Evolutionary conservation across 2,329 filamentous ascomycete genomes (phyloP), one percentile per base, ranked within the genome.

Genomic region (Pseudocercospora pini-densiflorae): DNA sequence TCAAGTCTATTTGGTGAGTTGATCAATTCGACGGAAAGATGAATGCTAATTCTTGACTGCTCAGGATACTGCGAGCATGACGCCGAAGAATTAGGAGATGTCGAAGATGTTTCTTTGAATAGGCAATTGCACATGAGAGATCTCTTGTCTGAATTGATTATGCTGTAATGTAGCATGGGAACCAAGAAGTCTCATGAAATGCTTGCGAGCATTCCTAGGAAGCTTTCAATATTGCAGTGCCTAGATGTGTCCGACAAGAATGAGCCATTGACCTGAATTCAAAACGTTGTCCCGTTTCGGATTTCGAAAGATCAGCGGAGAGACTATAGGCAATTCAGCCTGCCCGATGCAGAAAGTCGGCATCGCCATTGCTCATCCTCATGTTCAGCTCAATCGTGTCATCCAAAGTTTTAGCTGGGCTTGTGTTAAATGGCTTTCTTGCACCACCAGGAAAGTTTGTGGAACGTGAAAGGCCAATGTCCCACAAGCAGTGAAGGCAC

Each of bases 1-100:
- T 74, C 84, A 86, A 73, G 84, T 87, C 5, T 87, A 86, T 72
- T 67, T 86, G 70, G 84, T 85, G 67, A 78, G 82, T 78, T 24
- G 23, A 55, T 29, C 51, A 16, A 1, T 14, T 14, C 14, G 40
- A 45, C 19, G 40, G 12, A 19, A 24, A 14, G 19, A 23, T 9
- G 1, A 27, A 21, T 51, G 23, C 19, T 51, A 7, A 23, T 9
- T 14, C 5, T 27, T 21, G 47, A 14, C 12, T 5, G 1, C 9
- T 29, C 16, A 55, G 51, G 51, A 55, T 29, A 55, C 51, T 24
- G 51, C 51, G 16, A 29, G 23, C 16, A 55, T 55, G 51, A 33
- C 51, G 27, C 51, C 51, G 27, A 55, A 55, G 51, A 27, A 55
- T 19, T 43, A 43, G 40, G 40, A 43, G n/a, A 2, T 43, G 40